phyloP scores from a whole-genome alignment of 148 eudicot species.

The Diospyros lotus region DNA sequence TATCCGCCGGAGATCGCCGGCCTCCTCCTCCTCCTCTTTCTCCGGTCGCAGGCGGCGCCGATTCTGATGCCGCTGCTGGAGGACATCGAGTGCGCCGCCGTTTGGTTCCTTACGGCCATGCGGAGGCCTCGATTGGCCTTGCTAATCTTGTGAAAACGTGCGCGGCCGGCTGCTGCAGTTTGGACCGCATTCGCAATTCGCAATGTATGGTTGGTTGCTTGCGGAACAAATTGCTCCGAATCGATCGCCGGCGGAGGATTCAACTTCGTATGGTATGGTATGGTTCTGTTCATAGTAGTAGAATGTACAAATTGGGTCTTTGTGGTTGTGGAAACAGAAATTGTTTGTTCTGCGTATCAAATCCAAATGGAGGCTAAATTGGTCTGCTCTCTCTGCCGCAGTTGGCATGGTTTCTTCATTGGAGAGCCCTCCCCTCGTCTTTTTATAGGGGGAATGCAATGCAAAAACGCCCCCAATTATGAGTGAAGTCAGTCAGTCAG shows the following conservation, averaged over 20 bases:
- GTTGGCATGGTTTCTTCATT: no score
- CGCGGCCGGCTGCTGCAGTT: neutral
- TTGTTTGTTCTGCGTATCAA: no score
- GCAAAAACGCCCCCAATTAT: no score
- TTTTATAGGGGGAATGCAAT: no score
- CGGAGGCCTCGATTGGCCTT: neutral
- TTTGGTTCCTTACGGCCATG: neutral
- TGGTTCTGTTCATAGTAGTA: no score
- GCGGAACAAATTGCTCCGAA: neutral
- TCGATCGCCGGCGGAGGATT: neutral
- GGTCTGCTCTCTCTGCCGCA: no score
- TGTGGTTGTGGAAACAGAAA: no score
- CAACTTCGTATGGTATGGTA: neutral
- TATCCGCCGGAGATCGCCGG: neutral
- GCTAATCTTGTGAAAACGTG: neutral
- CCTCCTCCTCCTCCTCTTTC: neutral
- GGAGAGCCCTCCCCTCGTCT: no score
- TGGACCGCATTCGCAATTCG: neutral
- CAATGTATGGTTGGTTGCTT: no score
- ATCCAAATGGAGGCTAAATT: no score
- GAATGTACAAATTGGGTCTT: no score
- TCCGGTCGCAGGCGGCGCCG: neutral
- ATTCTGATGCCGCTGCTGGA: neutral
- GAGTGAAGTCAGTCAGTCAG: no score
- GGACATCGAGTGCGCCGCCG: neutral